phyloP scores from a whole-genome alignment of 768 basidiomycete species.

The Mycena haematopus region DNA sequence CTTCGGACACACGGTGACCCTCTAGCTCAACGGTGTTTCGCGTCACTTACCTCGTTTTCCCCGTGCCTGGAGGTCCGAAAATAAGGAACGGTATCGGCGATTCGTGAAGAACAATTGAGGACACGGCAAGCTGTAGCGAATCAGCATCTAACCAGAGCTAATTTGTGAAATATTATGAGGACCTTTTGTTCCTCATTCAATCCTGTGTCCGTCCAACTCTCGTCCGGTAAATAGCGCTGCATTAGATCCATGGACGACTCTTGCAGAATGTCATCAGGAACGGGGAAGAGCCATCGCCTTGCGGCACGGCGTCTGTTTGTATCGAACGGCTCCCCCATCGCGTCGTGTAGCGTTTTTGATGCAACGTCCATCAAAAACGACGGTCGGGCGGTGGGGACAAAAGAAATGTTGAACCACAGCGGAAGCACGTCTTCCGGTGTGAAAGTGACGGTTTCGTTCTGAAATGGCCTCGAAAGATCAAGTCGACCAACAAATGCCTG shows the following conservation, averaged over 20 bases:
- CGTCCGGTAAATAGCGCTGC: constrained; percentile 37
- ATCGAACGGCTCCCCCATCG: constrained; percentile 29
- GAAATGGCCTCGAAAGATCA: constrained; percentile 15
- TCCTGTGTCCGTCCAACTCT: constrained; percentile 52
- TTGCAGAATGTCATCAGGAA: constrained; percentile 39
- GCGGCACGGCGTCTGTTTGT: constrained; percentile 37
- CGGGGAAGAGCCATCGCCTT: constrained; percentile 54
- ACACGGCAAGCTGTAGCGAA: constrained; percentile 46
- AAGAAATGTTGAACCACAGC: constrained; percentile 54
- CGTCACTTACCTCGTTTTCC: constrained; percentile 52
- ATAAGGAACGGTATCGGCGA: constrained; percentile 56
- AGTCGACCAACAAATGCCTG: constrained; percentile 39
- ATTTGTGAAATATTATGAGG: constrained; percentile 15
- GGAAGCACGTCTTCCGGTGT: constrained; percentile 46
- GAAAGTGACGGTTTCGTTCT: constrained; percentile 32
- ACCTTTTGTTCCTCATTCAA: constrained; percentile 56
- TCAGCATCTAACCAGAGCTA: not conserved
- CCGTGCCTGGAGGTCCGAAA: constrained; percentile 58
- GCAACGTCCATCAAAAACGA: constrained; percentile 52
- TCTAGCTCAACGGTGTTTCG: not conserved
- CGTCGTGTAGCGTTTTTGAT: constrained; percentile 35
- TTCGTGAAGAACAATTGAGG: constrained; percentile 48
- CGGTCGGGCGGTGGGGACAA: constrained; percentile 51
- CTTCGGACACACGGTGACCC: constrained; percentile 32
- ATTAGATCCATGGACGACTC: constrained; percentile 29